Conservation (phyloP, 306 rosid species). For the Casuarina cunninghamiana region DNA sequence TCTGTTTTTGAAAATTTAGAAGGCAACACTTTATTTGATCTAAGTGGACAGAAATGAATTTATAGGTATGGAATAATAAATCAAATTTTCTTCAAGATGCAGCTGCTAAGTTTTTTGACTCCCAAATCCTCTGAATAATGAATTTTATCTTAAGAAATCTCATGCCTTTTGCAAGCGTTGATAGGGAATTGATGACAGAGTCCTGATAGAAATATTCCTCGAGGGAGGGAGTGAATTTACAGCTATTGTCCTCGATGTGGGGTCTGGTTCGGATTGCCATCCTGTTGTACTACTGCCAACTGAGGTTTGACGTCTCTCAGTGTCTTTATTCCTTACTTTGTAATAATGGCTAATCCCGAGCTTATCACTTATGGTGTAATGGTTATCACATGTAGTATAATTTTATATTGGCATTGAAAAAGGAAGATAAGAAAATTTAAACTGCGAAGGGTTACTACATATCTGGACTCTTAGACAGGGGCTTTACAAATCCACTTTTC, state of each 20-base stretch:
- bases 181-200: slow-evolving; percentile 84
- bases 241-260: slow-evolving; percentile 90
- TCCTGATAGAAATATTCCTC: slow-evolving; percentile 82
- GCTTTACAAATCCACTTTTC: neutral
- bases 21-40: neutral
- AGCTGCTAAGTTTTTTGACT: neutral
- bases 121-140: neutral
- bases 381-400: neutral
- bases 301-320: slow-evolving; percentile 51
- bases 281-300: slow-evolving; percentile 93
- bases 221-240: slow-evolving; percentile 98
- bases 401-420: neutral
- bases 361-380: neutral
- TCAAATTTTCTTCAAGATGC: neutral
- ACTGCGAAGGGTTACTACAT: neutral
- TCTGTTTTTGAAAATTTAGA: neutral
- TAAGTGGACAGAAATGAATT: neutral
- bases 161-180: slow-evolving; percentile 29
- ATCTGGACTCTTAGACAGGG: neutral
- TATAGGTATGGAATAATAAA: neutral
- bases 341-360: neutral
- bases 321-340: slow-evolving; percentile 16
- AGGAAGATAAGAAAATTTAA: neutral
- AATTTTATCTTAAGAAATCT: slow-evolving; percentile 18
- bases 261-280: slow-evolving; percentile 63